Evolutionary conservation across 2,329 filamentous ascomycete species (phyloP).

Genomic region (Colletotrichum simmondsii): DNA sequence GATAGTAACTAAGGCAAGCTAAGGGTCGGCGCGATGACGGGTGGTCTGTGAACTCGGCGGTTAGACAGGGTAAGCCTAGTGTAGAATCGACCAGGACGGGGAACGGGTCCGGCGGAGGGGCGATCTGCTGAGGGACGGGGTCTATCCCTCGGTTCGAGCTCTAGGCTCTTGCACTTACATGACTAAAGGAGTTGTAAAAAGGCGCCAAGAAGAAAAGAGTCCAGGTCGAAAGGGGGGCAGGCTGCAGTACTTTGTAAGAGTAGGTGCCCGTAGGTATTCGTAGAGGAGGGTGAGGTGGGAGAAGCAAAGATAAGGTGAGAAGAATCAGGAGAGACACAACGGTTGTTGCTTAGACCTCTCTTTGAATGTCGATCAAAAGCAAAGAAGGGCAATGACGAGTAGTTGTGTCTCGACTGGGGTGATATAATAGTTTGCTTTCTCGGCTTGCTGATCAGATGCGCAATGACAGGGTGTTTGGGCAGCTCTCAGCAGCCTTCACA

Average conservation of each 20-base stretch:
- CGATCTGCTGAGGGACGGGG: conserved; percentile 21
- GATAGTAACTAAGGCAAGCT: neutral
- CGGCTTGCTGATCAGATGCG: conserved; percentile 1
- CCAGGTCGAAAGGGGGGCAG: neutral
- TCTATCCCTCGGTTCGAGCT: conserved; percentile 14
- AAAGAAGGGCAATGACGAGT: neutral
- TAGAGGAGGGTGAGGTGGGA: neutral
- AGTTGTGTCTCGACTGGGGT: neutral
- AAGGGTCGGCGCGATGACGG: conserved; percentile 30
- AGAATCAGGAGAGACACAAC: neutral
- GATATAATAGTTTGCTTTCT: neutral
- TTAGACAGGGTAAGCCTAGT: conserved; percentile 30
- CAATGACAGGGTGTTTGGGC: neutral
- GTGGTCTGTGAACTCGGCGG: conserved; percentile 28
- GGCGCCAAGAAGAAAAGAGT: conserved; percentile 15
- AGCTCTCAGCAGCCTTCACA: conserved; percentile 3
- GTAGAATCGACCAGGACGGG: conserved; percentile 8
- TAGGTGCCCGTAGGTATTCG: neutral
- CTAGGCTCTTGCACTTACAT: conserved; percentile 20
- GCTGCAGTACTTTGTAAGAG: neutral
- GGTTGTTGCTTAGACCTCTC: neutral
- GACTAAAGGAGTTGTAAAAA: conserved; percentile 2
- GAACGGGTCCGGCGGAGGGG: conserved; percentile 18
- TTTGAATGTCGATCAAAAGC: neutral
- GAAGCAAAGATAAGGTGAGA: neutral